Evolutionary conservation across 345 rosid species (phyloP), one percentile per base, ranked within the genome.

Genomic region (Gossypium raimondii): DNA sequence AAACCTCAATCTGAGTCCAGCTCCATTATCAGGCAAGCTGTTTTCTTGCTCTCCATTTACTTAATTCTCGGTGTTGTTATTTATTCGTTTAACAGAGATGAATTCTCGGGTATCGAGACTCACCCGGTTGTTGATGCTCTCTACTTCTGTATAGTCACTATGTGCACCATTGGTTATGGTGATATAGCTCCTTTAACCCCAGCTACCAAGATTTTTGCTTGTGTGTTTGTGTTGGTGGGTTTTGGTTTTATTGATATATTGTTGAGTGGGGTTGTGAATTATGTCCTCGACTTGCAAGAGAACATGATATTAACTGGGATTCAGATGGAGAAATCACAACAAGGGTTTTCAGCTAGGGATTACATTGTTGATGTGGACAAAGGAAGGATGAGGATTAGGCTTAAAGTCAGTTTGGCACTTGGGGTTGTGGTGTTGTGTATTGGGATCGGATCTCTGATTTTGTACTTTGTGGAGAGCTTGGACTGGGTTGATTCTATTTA

Each of bases 141-240:
- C 38, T 91, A 91, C 67, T 91, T 86, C 80, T 91, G 93, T 70
- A 88, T 91, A 65, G 97, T 91, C 74, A 91, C 93, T 16, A 86
- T 89, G 90, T 91, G 97, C 75, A 91, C 97, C 1, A 91, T 91
- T 20, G 97, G 97, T 16, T 91, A 91, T 27, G 97, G 97, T 13
- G 97, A 91, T 69, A 91, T 91, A 14, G 85, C 93, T 34, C 97
- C 93, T 24, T 58, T 80, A 64, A 89, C 89, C 8, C 86, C 91
- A 14, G 84, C 73, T 57, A 88, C 92, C 2, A 89, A 91, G 81
- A 69, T 81, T 58, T 91, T 91, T 79, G 87, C 97, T 6, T 86
- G 88, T 2, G 82, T 89, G 14, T 91, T 89, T 74, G 97, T 91
- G 9, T 55, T 91, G 71, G 84, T 91, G 48, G 93, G 97, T 2